Percentiles rank a stretch among this genome's conserved stretches.
phyloP scores from a whole-genome alignment of 1,284 basidiomycete species.

The Ceratobasidium sp. region DNA sequence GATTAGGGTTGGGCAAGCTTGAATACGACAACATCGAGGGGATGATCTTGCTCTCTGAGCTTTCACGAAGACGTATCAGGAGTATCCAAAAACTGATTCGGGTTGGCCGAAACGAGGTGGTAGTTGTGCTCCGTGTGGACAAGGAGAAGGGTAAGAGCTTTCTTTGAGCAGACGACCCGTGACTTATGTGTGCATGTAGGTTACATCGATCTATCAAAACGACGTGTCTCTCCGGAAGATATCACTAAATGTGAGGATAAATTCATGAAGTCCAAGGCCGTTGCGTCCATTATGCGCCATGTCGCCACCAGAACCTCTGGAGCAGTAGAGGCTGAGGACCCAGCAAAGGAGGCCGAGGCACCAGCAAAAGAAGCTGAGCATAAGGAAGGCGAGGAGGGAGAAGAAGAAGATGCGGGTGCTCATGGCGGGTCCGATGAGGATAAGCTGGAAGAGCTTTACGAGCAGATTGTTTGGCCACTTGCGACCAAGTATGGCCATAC shows the following conservation, averaged over 20 bases:
- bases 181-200: slow-evolving; percentile 61
- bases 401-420: slow-evolving; percentile 56
- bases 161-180: slow-evolving; percentile 11
- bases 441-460: slow-evolving; percentile 85
- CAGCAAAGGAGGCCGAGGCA: slow-evolving; percentile 49
- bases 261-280: slow-evolving; percentile 97
- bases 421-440: slow-evolving; percentile 70
- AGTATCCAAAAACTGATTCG: slow-evolving; percentile 98
- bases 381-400: slow-evolving; percentile 55
- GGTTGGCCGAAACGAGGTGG: slow-evolving; percentile 98
- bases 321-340: slow-evolving; percentile 53
- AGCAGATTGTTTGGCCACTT: slow-evolving; percentile 92
- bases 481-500: slow-evolving; percentile 93
- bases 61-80: slow-evolving; percentile 95
- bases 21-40: slow-evolving; percentile 99
- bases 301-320: slow-evolving; percentile 84
- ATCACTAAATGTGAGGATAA: slow-evolving; percentile 98
- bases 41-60: slow-evolving; percentile 98
- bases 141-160: slow-evolving; percentile 90
- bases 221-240: slow-evolving; percentile 98
- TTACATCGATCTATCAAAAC: slow-evolving; percentile 99
- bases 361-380: slow-evolving; percentile 46
- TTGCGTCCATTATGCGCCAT: slow-evolving; percentile 92
- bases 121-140: slow-evolving; percentile 97
- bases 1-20: slow-evolving; percentile 65